Evolutionary conservation across 2,329 filamentous ascomycete species (phyloP).

Genomic region (Exophiala bonariae): DNA sequence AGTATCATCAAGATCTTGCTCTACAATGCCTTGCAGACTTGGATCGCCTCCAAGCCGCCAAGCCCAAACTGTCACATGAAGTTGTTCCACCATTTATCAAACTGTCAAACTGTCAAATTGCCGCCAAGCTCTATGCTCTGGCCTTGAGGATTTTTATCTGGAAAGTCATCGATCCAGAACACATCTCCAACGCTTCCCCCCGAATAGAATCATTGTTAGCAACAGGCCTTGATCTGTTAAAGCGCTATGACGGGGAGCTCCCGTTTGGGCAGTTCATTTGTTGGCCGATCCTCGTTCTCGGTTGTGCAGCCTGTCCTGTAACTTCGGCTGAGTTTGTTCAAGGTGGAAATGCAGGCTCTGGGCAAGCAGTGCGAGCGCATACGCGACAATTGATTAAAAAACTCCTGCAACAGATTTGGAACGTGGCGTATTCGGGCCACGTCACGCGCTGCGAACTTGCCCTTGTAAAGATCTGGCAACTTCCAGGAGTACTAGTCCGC

Average conservation of each 20-base stretch:
- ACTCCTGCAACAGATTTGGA: conserved; percentile 20
- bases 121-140: conserved; percentile 19
- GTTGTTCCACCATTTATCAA: neutral
- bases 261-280: conserved; percentile 22
- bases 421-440: conserved; percentile 21
- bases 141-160: conserved; percentile 16
- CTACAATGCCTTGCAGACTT: conserved; percentile 16
- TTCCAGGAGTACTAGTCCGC: conserved; percentile 9
- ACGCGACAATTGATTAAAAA: conserved; percentile 15
- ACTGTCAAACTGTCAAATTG: conserved; percentile 12
- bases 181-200: conserved; percentile 6
- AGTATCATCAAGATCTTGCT: conserved; percentile 10
- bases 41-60: conserved; percentile 6
- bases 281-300: conserved; percentile 22
- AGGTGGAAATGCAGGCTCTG: neutral
- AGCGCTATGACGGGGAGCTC: conserved; percentile 12
- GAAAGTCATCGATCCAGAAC: conserved; percentile 16
- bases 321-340: neutral
- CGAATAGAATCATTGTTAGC: conserved; percentile 9
- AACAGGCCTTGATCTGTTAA: conserved; percentile 7
- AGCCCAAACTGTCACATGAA: neutral
- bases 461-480: conserved; percentile 18
- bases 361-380: neutral
- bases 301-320: conserved; percentile 19
- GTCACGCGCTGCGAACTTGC: conserved; percentile 15